Conservation (phyloP, 2,329 filamentous ascomycete species). For the Colletotrichum filicis region DNA sequence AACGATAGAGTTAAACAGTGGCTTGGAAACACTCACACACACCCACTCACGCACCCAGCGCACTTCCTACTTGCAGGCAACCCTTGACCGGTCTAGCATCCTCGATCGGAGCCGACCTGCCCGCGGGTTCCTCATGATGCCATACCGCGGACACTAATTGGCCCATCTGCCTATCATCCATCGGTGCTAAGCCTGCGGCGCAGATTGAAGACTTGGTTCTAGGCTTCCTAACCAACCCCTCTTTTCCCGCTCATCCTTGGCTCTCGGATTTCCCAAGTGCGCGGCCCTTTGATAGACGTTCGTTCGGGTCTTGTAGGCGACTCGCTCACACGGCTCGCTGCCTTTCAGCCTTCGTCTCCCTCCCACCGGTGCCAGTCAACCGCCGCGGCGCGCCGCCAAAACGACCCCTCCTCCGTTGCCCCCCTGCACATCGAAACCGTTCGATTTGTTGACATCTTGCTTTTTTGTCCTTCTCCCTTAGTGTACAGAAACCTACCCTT, state of each 20-base stretch:
- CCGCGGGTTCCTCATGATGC: constrained; percentile 17
- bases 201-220: constrained; percentile 8
- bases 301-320: not conserved
- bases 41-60: not conserved
- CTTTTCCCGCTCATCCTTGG: not conserved
- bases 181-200: constrained; percentile 6
- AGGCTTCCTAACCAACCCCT: not conserved
- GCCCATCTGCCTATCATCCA: not conserved
- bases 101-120: not conserved
- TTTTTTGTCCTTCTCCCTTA: not conserved
- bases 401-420: not conserved
- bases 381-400: not conserved
- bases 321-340: not conserved
- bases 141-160: constrained; percentile 12
- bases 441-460: constrained; percentile 32
- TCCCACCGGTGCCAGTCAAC: not conserved
- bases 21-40: not conserved
- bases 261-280: not conserved
- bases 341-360: too few species aligned
- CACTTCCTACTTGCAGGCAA: too few species aligned
- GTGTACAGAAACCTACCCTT: not conserved
- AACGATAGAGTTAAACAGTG: too few species aligned
- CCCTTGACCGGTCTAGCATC: too few species aligned
- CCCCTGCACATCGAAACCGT: constrained; percentile 21
- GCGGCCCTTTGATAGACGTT: not conserved